Evolutionary conservation across 306 rosid genomes (phyloP).

Genomic region (Trichosanthes cucumerina): DNA sequence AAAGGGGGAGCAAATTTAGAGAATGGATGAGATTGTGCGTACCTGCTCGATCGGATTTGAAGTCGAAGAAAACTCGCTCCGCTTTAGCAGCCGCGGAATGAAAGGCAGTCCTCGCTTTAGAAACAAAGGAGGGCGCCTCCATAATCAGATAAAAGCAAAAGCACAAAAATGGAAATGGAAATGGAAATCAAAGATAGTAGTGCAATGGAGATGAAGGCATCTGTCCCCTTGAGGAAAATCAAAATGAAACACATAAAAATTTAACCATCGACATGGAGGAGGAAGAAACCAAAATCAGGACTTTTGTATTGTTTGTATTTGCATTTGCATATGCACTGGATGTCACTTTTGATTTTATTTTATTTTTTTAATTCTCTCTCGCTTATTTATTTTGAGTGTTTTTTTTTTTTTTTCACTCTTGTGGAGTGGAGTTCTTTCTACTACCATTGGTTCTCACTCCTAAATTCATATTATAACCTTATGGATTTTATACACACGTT

Average conservation of each 20-base stretch:
- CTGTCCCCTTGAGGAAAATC: background rate
- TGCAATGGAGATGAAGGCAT: slow-evolving; percentile 6
- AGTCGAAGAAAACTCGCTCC: slow-evolving; percentile 76
- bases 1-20: slow-evolving; percentile 19
- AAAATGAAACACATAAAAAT: background rate
- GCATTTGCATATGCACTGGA: background rate
- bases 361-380: background rate
- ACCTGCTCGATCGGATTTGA: slow-evolving; percentile 61
- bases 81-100: slow-evolving; percentile 99
- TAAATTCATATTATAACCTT: too few relatives aligned
- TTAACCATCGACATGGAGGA: background rate
- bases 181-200: background rate
- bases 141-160: slow-evolving; percentile 27
- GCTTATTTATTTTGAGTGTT: too few relatives aligned
- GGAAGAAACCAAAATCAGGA: background rate
- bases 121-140: slow-evolving; percentile 80
- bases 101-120: slow-evolving; percentile 90
- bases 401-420: too few relatives aligned
- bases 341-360: background rate
- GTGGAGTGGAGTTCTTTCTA: too few relatives aligned
- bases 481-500: too few relatives aligned
- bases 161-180: background rate
- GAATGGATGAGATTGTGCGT: slow-evolving; percentile 13
- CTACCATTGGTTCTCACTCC: background rate
- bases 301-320: background rate